These are phyloP conservation scores for Irpex lacteus DNA, from an alignment of 1,284 basidiomycete species.

Conservation along the genomic window DNA sequence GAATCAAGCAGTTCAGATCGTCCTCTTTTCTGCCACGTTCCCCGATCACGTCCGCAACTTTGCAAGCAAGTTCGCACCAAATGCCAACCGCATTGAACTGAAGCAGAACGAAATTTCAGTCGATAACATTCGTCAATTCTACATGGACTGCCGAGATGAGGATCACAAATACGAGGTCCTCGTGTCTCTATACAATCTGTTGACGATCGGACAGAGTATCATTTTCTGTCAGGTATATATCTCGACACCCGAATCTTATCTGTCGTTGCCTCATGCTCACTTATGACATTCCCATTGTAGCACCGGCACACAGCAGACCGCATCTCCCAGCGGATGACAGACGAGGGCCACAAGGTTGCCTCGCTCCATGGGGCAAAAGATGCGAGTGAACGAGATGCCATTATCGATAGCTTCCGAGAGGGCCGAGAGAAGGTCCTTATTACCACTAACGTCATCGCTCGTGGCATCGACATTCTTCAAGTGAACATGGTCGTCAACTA, in stretches of 20 bases:
- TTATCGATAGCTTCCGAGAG: constrained; percentile 95
- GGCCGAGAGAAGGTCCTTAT: constrained; percentile 97
- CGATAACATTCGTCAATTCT: constrained; percentile 96
- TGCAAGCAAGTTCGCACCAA: constrained; percentile 89
- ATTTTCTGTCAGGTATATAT: constrained; percentile 84
- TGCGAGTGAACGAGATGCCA: constrained; percentile 82
- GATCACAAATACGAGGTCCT: constrained; percentile 96
- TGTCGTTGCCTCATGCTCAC: not conserved
- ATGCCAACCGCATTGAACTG: constrained; percentile 95
- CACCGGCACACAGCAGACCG: constrained; percentile 90
- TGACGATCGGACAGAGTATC: constrained; percentile 96
- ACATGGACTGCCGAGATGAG: constrained; percentile 90
- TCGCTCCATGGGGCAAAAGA: constrained; percentile 96
- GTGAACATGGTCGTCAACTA: constrained; percentile 99
- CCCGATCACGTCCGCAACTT: constrained; percentile 90
- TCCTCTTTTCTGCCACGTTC: constrained; percentile 99
- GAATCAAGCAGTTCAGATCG: constrained; percentile 69
- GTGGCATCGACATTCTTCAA: constrained; percentile 98
- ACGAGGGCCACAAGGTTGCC: constrained; percentile 94
- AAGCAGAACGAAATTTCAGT: constrained; percentile 94
- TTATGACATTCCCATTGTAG: constrained; percentile 34
- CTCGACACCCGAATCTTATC: not conserved
- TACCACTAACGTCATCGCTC: constrained; percentile 97
- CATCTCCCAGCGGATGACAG: constrained; percentile 88
- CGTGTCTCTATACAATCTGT: constrained; percentile 84